Percentiles rank a stretch among this genome's conserved stretches.
These are phyloP conservation scores for Neurospora sp. DNA, from an alignment of 2,329 filamentous ascomycete genomes.

Conservation along the genomic window DNA sequence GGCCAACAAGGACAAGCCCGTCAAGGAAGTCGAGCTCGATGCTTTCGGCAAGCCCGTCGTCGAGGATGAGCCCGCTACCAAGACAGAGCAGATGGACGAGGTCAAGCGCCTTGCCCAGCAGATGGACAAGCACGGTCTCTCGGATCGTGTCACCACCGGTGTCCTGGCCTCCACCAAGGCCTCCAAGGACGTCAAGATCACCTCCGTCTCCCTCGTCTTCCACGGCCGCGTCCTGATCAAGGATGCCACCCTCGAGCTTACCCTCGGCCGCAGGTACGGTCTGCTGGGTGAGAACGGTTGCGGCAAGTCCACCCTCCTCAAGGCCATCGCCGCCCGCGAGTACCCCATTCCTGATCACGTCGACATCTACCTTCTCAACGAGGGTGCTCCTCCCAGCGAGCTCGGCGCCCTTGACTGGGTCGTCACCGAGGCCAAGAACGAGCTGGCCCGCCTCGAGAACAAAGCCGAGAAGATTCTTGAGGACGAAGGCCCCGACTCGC, in stretches of 20 bases:
- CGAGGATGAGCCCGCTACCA: constrained; percentile 57
- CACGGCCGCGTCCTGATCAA: constrained; percentile 94
- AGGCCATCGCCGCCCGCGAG: constrained; percentile 87
- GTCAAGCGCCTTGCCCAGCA: constrained; percentile 84
- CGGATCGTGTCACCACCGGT: constrained; percentile 96
- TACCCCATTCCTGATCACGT: constrained; percentile 93
- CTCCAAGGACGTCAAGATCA: constrained; percentile 96
- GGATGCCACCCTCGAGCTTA: constrained; percentile 87
- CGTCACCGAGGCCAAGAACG: constrained; percentile 83
- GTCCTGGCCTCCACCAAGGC: constrained; percentile 76
- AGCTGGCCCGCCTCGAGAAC: constrained; percentile 83
- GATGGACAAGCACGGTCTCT: constrained; percentile 92
- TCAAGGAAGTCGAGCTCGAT: constrained; percentile 58
- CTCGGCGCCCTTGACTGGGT: constrained; percentile 95
- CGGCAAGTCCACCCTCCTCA: constrained; percentile 96
- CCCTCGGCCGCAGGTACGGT: constrained; percentile 86
- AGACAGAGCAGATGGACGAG: constrained; percentile 63
- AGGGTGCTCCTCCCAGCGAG: constrained; percentile 84
- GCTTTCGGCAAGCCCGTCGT: constrained; percentile 46
- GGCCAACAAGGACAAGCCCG: constrained; percentile 61
- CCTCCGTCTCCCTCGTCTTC: constrained; percentile 86
- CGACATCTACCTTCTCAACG: constrained; percentile 97
- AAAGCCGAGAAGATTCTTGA: constrained; percentile 85
- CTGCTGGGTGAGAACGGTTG: constrained; percentile 97
- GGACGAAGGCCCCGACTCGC: constrained; percentile 82